Percentiles rank a stretch among this genome's conserved stretches.
Conservation (phyloP, 352 stramenopile genomes). For the Pythium rhizo-oryzae region DNA sequence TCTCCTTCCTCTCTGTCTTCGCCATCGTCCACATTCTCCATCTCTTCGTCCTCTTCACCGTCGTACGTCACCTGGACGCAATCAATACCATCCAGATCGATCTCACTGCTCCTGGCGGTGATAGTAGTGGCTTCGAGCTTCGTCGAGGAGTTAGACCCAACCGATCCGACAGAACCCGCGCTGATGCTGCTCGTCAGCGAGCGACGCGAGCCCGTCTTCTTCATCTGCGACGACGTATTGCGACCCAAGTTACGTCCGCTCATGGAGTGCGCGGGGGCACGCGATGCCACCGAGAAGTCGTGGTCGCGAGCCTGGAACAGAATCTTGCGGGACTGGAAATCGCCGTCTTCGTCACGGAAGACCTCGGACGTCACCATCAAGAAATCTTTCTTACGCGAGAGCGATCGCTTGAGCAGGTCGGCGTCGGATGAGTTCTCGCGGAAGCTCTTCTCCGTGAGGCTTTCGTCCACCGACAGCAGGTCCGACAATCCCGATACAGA, state of each 20-base stretch:
- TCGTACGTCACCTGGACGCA: constrained; percentile 78
- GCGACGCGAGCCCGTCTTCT: constrained; percentile 52
- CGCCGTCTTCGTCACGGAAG: constrained; percentile 83
- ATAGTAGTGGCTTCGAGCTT: constrained; percentile 34
- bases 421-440: constrained; percentile 47
- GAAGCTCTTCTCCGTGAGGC: constrained; percentile 25
- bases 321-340: constrained; percentile 89
- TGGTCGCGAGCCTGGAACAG: constrained; percentile 86
- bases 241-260: constrained; percentile 58
- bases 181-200: constrained; percentile 52
- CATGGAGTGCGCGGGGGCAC: constrained; percentile 71
- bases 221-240: constrained; percentile 46
- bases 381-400: constrained; percentile 90
- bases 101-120: constrained; percentile 36
- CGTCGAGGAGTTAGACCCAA: constrained; percentile 35
- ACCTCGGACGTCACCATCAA: constrained; percentile 91
- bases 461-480: constrained; percentile 14
- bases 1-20: constrained; percentile 3
- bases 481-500: constrained; percentile 71
- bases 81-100: constrained; percentile 78
- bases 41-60: constrained; percentile 40
- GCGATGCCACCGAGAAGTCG: constrained; percentile 85
- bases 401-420: constrained; percentile 80
- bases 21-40: constrained; percentile 41
- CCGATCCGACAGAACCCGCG: constrained; percentile 37